Conservation (phyloP, 1,284 basidiomycete genomes). For the Tylopilus orsonianus region DNA sequence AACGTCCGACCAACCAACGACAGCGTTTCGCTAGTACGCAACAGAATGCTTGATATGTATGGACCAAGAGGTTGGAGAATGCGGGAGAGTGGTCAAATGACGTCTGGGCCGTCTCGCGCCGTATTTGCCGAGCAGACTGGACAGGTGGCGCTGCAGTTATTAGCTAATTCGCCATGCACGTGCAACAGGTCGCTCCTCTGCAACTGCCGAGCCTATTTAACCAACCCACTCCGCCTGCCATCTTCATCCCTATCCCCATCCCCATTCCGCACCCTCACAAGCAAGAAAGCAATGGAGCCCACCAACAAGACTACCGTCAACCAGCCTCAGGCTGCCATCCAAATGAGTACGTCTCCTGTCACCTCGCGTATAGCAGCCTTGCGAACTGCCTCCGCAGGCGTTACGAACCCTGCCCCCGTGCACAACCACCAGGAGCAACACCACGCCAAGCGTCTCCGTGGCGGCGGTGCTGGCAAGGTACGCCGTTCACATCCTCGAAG, state of each 20-base stretch:
- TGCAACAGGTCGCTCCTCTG: slow-evolving; percentile 8
- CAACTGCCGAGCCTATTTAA: slow-evolving; percentile 22
- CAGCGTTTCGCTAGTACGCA: too few species aligned
- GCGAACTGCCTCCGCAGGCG: slow-evolving; percentile 25
- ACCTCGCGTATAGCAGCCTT: not conserved
- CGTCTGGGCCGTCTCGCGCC: not conserved
- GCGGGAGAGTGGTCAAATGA: not conserved
- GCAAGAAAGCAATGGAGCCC: slow-evolving; percentile 32
- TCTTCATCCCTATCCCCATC: not conserved
- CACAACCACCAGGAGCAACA: slow-evolving; percentile 39
- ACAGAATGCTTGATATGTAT: too few species aligned
- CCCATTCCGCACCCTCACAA: slow-evolving; percentile 24
- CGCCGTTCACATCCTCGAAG: not conserved
- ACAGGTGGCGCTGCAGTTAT: slow-evolving; percentile 12
- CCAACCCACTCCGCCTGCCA: not conserved
- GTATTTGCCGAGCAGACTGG: not conserved
- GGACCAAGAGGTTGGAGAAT: too few species aligned
- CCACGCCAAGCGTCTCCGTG: slow-evolving; percentile 46
- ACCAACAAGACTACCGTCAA: slow-evolving; percentile 40
- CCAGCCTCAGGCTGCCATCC: slow-evolving; percentile 47
- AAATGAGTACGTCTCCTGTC: slow-evolving; percentile 44
- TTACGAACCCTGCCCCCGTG: slow-evolving; percentile 40
- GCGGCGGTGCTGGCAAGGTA: slow-evolving; percentile 50
- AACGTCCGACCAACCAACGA: too few species aligned
- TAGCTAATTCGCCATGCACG: slow-evolving; percentile 15